phyloP scores from a whole-genome alignment of 2,329 filamentous ascomycete genomes.

The Talaromyces sp. region DNA sequence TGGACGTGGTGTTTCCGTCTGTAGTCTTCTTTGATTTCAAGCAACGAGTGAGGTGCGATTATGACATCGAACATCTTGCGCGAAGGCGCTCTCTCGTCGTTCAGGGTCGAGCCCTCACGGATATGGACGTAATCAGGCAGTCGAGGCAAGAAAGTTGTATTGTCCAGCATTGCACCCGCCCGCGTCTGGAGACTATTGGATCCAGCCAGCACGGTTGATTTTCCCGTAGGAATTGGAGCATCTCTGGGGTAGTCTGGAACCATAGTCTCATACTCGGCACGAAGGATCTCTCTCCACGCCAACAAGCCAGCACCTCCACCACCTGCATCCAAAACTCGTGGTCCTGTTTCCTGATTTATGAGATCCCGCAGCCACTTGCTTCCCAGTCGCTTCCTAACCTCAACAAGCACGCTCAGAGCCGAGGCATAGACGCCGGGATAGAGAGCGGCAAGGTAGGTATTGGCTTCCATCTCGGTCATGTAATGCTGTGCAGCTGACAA shows the following conservation, averaged over 20 bases:
- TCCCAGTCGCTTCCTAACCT: conserved; percentile 57
- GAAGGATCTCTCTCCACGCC: conserved; percentile 65
- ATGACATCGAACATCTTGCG: conserved; percentile 86
- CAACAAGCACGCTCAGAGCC: conserved; percentile 51
- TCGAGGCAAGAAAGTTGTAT: conserved; percentile 87
- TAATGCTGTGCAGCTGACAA: conserved; percentile 50
- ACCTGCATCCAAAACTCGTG: conserved; percentile 57
- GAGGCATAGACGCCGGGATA: conserved; percentile 60
- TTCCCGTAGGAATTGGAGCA: conserved; percentile 50
- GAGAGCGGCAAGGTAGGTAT: conserved; percentile 54
- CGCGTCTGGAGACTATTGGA: conserved; percentile 70
- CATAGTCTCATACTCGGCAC: conserved; percentile 75
- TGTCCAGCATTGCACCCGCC: conserved; percentile 69
- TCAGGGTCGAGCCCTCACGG: conserved; percentile 52
- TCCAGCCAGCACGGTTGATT: conserved; percentile 74
- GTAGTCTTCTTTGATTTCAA: conserved; percentile 69
- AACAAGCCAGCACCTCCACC: conserved; percentile 57
- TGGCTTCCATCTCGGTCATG: conserved; percentile 59
- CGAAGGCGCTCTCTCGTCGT: conserved; percentile 50
- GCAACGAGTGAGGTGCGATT: conserved; percentile 78
- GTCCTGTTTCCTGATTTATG: conserved; percentile 51
- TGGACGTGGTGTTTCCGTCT: conserved; percentile 73
- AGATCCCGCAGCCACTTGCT: conserved; percentile 54
- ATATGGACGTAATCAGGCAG: conserved; percentile 79
- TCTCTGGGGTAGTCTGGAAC: conserved; percentile 38